These are phyloP conservation scores for Tylopilus rubrobrunneus DNA, from an alignment of 768 basidiomycete genomes.

Conservation along the genomic window DNA sequence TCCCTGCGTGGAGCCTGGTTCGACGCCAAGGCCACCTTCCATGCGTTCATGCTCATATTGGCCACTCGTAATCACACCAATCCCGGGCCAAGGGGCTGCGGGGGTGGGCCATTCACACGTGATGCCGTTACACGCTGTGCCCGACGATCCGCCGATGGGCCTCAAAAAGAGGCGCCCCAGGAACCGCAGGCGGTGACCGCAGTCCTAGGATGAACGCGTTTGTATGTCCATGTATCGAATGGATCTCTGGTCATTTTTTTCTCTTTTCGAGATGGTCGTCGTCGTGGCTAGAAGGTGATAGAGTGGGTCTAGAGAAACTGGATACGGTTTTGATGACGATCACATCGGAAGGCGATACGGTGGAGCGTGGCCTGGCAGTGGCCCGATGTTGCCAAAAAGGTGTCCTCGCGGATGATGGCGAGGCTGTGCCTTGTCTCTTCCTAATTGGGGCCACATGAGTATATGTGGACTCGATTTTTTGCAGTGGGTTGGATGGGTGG, in stretches of 20 bases:
- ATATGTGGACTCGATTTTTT: not conserved
- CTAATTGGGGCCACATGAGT: not conserved
- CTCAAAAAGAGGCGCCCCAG: not conserved
- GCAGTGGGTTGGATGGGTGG: not conserved
- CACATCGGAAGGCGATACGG: conserved; percentile 10
- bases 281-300: conserved; percentile 5
- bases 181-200: conserved; percentile 11
- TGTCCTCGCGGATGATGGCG: not conserved
- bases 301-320: not conserved
- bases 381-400: not conserved
- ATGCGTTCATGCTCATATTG: not conserved
- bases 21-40: not conserved
- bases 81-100: not conserved
- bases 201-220: not conserved
- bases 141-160: not conserved
- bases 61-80: not conserved
- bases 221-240: not conserved
- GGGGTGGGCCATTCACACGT: not conserved
- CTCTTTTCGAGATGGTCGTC: not conserved
- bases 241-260: not conserved
- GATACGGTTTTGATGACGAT: conserved; percentile 1
- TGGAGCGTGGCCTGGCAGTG: not conserved
- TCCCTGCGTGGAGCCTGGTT: not conserved
- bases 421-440: not conserved
- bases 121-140: not conserved